phyloP scores from a whole-genome alignment of 306 rosid genomes.

The Dalbergia oliveri region DNA sequence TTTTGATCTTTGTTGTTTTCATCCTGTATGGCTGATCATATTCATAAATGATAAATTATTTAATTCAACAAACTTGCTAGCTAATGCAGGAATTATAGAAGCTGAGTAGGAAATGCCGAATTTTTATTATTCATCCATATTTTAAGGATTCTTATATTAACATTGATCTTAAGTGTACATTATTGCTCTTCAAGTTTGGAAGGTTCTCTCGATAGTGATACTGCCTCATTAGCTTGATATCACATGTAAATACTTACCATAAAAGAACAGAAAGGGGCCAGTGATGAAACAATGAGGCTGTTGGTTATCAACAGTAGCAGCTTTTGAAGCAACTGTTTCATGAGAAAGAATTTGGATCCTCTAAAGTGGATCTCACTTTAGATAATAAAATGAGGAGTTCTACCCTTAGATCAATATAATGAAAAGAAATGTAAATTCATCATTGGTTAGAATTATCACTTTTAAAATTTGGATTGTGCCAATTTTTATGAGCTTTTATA shows the following conservation, averaged over 20 bases:
- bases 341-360: too few species aligned
- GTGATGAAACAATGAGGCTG: slow-evolving; percentile 17
- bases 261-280: background rate
- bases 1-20: background rate
- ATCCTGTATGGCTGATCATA: background rate
- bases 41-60: background rate
- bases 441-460: background rate
- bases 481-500: background rate
- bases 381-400: too few species aligned
- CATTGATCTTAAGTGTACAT: background rate
- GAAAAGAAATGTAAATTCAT: background rate
- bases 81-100: background rate
- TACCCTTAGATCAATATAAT: too few species aligned
- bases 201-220: background rate
- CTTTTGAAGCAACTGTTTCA: background rate
- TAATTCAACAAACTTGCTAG: slow-evolving; percentile 11
- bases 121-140: background rate
- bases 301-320: background rate
- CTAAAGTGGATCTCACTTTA: too few species aligned
- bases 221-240: background rate
- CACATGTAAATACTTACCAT: background rate
- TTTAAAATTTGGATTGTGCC: background rate
- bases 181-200: background rate
- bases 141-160: slow-evolving; percentile 14
- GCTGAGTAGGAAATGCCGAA: background rate